These are phyloP conservation scores for Lentinula detonsa DNA, from an alignment of 768 basidiomycete species.

Conservation along the genomic window DNA sequence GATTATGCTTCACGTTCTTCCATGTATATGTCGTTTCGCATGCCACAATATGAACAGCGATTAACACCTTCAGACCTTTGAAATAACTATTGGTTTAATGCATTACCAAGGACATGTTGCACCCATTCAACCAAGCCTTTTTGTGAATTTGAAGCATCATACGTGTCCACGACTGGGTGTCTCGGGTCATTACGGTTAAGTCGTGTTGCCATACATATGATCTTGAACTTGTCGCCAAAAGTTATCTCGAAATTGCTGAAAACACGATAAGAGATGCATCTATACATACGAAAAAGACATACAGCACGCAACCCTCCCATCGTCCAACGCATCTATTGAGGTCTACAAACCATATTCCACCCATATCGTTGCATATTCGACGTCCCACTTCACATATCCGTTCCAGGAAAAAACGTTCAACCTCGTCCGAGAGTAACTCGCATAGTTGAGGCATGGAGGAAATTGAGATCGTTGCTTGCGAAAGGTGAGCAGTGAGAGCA, in stretches of 20 bases:
- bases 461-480: slow-evolving; percentile 71
- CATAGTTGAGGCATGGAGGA: slow-evolving; percentile 72
- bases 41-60: slow-evolving; percentile 10
- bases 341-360: slow-evolving; percentile 79
- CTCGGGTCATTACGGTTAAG: slow-evolving; percentile 35
- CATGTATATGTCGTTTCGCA: slow-evolving; percentile 9
- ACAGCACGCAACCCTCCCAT: slow-evolving; percentile 79
- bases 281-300: slow-evolving; percentile 22
- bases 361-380: slow-evolving; percentile 42
- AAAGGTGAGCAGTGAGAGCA: slow-evolving; percentile 67
- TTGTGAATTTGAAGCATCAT: slow-evolving; percentile 26
- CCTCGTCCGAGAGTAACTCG: slow-evolving; percentile 73
- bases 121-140: slow-evolving; percentile 52
- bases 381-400: slow-evolving; percentile 65
- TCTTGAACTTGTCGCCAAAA: slow-evolving; percentile 40
- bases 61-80: not conserved
- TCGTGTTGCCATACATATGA: slow-evolving; percentile 56
- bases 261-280: not conserved
- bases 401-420: slow-evolving; percentile 62
- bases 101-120: slow-evolving; percentile 33
- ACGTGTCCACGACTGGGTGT: slow-evolving; percentile 35
- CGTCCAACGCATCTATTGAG: slow-evolving; percentile 64
- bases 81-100: slow-evolving; percentile 16
- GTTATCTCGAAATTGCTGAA: slow-evolving; percentile 59
- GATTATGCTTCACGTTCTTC: not conserved